A percentile compares a stretch with the other conserved stretches of the same genome.
Conservation (phyloP, 2,329 filamentous ascomycete species). For the Penicillium verrucosum region DNA sequence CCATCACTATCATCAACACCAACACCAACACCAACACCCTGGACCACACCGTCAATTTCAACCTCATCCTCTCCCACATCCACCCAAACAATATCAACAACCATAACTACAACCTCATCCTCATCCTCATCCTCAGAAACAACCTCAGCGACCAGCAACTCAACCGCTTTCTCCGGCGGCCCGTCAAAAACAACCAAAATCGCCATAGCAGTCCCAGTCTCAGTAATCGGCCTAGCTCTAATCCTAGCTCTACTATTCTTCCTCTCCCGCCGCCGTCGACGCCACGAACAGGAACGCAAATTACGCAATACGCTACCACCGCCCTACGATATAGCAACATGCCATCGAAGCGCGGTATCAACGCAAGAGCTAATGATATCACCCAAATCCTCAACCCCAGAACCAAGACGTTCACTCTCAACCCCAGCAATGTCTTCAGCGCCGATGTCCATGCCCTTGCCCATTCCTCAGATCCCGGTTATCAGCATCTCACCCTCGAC, state of each 20-base stretch:
- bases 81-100: not conserved
- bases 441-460: not conserved
- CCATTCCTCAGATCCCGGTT: constrained; percentile 5
- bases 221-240: constrained; percentile 27
- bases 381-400: not conserved
- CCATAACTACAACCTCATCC: not conserved
- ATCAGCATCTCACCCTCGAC: constrained; percentile 3
- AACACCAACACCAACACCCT: too few species aligned
- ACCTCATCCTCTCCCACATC: not conserved
- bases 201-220: constrained; percentile 35
- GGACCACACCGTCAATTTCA: not conserved
- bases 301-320: not conserved
- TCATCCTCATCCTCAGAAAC: not conserved
- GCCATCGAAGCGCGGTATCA: constrained; percentile 10
- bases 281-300: constrained; percentile 4
- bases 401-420: not conserved
- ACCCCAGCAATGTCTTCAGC: not conserved
- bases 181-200: constrained; percentile 26
- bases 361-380: constrained; percentile 13
- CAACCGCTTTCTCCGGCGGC: constrained; percentile 6
- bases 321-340: constrained; percentile 9
- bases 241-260: constrained; percentile 27
- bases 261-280: constrained; percentile 25
- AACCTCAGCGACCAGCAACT: not conserved
- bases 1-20: not conserved